Conservation (phyloP, 225 moss, liverwort and hornwort genomes). For the Lunularia cruciata region DNA sequence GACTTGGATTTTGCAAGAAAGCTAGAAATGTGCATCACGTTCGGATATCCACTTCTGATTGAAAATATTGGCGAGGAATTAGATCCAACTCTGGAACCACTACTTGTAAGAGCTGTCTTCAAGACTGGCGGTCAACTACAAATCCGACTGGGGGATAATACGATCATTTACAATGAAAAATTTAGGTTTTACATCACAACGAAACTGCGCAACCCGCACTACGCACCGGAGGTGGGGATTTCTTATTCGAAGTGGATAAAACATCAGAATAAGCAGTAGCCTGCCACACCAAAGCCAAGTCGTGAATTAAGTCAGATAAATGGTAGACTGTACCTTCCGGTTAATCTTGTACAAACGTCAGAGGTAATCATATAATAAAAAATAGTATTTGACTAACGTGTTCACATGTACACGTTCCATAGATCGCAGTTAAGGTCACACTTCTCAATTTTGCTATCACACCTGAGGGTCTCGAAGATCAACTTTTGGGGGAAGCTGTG, state of each 20-base stretch:
- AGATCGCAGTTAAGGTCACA: constrained; percentile 84
- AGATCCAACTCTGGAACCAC: constrained; percentile 65
- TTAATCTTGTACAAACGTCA: not conserved
- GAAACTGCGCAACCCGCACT: constrained; percentile 76
- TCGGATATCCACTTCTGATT: constrained; percentile 68
- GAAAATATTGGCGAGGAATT: constrained; percentile 78
- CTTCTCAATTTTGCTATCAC: constrained; percentile 82
- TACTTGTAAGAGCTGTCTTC: constrained; percentile 61
- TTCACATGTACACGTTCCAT: not conserved
- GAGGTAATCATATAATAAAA: too few relatives aligned
- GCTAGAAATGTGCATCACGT: constrained; percentile 71
- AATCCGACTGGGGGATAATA: constrained; percentile 70
- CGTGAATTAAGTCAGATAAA: too few relatives aligned
- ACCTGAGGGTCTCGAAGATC: constrained; percentile 73
- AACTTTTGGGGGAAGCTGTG: constrained; percentile 65
- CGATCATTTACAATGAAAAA: constrained; percentile 65
- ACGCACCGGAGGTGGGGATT: constrained; percentile 70
- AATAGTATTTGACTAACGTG: not conserved
- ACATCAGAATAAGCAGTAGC: too few relatives aligned
- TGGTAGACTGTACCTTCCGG: too few relatives aligned
- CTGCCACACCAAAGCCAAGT: too few relatives aligned
- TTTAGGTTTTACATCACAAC: constrained; percentile 79
- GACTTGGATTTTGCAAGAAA: constrained; percentile 74
- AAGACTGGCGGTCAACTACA: constrained; percentile 61
- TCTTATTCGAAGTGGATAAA: not conserved